These are phyloP conservation scores for Calonectria hawksworthii DNA, from an alignment of 2,329 filamentous ascomycete species.

Conservation along the genomic window DNA sequence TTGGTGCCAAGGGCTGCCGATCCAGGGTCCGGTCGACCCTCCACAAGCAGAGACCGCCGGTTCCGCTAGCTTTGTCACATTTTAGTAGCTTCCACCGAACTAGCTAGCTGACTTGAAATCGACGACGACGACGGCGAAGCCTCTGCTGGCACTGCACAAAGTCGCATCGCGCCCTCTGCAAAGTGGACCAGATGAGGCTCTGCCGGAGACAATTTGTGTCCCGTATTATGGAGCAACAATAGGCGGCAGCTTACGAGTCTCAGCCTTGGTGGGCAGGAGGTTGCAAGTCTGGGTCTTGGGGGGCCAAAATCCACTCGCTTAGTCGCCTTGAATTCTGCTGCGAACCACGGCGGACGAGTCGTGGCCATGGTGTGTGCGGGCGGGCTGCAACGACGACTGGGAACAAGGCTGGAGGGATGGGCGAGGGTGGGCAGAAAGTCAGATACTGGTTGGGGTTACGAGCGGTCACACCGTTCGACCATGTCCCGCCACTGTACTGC, in stretches of 20 bases:
- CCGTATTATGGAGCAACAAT: not conserved
- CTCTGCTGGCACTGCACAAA: not conserved
- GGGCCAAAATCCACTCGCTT: not conserved
- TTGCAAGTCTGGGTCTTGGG: not conserved
- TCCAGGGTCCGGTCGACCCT: slow-evolving; percentile 20
- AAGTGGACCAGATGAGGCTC: not conserved
- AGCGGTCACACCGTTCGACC: slow-evolving; percentile 3
- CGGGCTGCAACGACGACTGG: not conserved
- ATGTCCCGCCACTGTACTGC: not conserved
- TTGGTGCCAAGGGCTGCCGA: slow-evolving; percentile 22
- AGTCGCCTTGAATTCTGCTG: slow-evolving; percentile 2
- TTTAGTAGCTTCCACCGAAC: not conserved
- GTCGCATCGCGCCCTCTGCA: not conserved
- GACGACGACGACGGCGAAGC: not conserved
- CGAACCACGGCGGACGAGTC: not conserved
- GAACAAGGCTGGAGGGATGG: slow-evolving; percentile 10
- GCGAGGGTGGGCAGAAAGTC: slow-evolving; percentile 6
- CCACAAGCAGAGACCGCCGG: not conserved
- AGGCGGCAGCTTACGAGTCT: not conserved
- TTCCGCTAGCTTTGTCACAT: slow-evolving; percentile 6
- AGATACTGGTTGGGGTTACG: not conserved
- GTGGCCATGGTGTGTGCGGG: not conserved
- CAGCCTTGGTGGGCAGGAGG: not conserved
- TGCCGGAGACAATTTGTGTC: not conserved
- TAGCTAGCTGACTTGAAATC: not conserved